phyloP scores from a whole-genome alignment of 2,329 filamentous ascomycete genomes.

The Fusarium sp. region DNA sequence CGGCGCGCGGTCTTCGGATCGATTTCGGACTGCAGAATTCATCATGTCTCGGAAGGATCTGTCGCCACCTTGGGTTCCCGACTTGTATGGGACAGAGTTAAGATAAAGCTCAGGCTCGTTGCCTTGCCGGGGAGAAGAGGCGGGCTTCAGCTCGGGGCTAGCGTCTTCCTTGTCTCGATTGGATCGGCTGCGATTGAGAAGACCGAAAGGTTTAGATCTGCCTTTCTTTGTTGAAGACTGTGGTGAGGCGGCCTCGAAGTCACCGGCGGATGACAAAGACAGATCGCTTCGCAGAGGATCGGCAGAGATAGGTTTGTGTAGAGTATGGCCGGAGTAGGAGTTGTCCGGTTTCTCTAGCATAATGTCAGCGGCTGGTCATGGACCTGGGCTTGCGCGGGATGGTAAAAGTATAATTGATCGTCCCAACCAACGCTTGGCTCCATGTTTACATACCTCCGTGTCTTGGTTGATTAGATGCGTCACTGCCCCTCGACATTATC shows the following conservation, averaged over 20 bases:
- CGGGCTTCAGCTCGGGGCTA: slow-evolving; percentile 56
- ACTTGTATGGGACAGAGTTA: slow-evolving; percentile 63
- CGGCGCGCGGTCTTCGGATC: slow-evolving; percentile 77
- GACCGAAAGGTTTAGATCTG: slow-evolving; percentile 70
- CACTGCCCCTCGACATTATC: slow-evolving; percentile 56
- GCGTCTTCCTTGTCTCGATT: slow-evolving; percentile 65
- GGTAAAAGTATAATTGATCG: slow-evolving; percentile 38
- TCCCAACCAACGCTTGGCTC: slow-evolving; percentile 32
- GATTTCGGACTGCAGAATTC: slow-evolving; percentile 75
- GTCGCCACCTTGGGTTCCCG: slow-evolving; percentile 76
- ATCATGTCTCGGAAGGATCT: slow-evolving; percentile 79
- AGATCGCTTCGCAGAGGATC: slow-evolving; percentile 66
- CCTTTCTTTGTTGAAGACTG: slow-evolving; percentile 60
- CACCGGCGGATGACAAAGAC: slow-evolving; percentile 65
- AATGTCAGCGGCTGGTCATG: slow-evolving; percentile 43
- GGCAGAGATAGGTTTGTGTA: slow-evolving; percentile 58
- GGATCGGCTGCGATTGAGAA: slow-evolving; percentile 67
- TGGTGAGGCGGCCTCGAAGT: slow-evolving; percentile 59
- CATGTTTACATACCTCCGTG: slow-evolving; percentile 54
- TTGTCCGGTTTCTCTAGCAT: slow-evolving; percentile 44
- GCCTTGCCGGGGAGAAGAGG: slow-evolving; percentile 39
- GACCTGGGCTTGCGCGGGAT: slow-evolving; percentile 24
- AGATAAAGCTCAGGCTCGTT: slow-evolving; percentile 51
- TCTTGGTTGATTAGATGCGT: slow-evolving; percentile 51
- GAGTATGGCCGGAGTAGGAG: slow-evolving; percentile 51